Conservation (phyloP, 768 basidiomycete species). For the Boletus eberwhitei region DNA sequence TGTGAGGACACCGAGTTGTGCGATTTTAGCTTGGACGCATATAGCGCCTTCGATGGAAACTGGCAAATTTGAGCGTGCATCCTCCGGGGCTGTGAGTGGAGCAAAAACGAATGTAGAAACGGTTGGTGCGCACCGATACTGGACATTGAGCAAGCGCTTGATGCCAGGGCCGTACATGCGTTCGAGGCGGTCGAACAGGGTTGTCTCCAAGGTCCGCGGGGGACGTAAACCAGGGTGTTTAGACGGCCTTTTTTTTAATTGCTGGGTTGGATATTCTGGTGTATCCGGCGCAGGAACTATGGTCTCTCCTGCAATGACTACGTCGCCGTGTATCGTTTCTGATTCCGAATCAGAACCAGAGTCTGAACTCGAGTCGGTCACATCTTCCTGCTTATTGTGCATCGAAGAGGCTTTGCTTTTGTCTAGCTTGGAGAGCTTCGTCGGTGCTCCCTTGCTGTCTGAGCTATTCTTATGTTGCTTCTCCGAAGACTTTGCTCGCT, state of each 20-base stretch:
- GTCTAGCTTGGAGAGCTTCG: neutral
- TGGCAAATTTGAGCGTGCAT: constrained; percentile 86
- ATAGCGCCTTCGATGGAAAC: constrained; percentile 84
- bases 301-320: constrained; percentile 19
- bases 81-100: constrained; percentile 35
- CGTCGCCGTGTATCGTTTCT: constrained; percentile 20
- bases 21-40: constrained; percentile 65
- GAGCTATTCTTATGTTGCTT: neutral
- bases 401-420: neutral
- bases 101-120: neutral
- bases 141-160: constrained; percentile 84
- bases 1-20: constrained; percentile 69
- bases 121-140: constrained; percentile 67
- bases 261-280: neutral
- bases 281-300: neutral
- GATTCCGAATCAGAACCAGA: constrained; percentile 15
- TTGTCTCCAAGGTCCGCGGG: constrained; percentile 77
- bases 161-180: constrained; percentile 79
- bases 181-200: constrained; percentile 90
- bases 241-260: constrained; percentile 10
- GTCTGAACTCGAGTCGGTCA: constrained; percentile 6
- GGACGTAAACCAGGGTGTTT: constrained; percentile 40
- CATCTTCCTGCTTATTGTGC: neutral
- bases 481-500: constrained; percentile 1
- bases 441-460: neutral